Percentiles rank a stretch among this genome's conserved stretches.
Conservation (phyloP, 2,329 filamentous ascomycete genomes). For the Botrytis hyacinthi region DNA sequence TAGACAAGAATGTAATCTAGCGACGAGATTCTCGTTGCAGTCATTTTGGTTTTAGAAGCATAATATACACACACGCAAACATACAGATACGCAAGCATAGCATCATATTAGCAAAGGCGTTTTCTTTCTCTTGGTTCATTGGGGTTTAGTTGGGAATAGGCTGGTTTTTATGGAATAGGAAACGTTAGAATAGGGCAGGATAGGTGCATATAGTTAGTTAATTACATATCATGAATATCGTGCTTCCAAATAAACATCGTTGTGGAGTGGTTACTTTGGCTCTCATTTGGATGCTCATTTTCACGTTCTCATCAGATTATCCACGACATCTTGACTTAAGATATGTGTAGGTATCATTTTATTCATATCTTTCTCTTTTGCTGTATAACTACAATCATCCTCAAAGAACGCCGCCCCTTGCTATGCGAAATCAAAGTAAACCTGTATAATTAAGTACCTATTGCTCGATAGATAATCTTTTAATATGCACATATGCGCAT, state of each 20-base stretch:
- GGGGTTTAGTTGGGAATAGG: not conserved
- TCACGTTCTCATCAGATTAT: not conserved
- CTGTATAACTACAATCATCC: not conserved
- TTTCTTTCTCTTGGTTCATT: not conserved
- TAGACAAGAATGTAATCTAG: constrained; percentile 8
- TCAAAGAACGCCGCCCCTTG: not conserved
- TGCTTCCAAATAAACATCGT: not conserved
- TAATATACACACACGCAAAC: not conserved
- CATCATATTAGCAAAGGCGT: not conserved
- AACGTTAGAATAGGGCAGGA: not conserved
- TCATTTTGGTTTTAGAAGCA: not conserved
- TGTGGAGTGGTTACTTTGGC: not conserved
- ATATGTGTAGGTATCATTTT: not conserved
- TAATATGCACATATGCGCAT: not conserved
- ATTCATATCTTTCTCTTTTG: not conserved
- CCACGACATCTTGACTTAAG: not conserved
- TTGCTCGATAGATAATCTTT: not conserved
- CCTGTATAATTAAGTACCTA: not conserved
- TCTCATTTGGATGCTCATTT: not conserved
- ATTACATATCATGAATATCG: not conserved
- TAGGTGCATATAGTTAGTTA: not conserved
- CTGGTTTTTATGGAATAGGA: not conserved
- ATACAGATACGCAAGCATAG: not conserved
- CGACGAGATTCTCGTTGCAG: not conserved
- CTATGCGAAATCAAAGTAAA: not conserved